These are phyloP conservation scores for Rhododendron griersonianum DNA, from an alignment of 148 eudicot genomes.

Conservation along the genomic window DNA sequence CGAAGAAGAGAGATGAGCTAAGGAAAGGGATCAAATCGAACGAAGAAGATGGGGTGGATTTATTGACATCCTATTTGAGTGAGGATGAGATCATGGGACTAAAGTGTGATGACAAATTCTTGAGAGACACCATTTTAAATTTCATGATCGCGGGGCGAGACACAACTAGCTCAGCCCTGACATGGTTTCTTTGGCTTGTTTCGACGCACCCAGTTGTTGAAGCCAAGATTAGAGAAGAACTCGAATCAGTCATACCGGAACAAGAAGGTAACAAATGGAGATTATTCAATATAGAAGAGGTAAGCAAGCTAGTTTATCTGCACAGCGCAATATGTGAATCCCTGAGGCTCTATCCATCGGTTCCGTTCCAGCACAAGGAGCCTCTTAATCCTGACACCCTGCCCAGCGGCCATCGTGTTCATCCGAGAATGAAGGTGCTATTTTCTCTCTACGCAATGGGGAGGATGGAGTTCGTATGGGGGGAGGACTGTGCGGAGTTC, in stretches of 20 bases:
- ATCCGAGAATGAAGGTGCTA: constrained; percentile 26
- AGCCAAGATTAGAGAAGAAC: background rate
- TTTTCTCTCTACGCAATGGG: constrained; percentile 17
- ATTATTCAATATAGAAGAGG: background rate
- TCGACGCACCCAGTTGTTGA: background rate
- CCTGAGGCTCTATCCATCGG: background rate
- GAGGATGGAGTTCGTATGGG: background rate
- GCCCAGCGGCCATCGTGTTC: constrained; percentile 36
- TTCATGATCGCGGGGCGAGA: background rate
- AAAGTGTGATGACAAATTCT: constrained; percentile 28
- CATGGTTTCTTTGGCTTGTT: constrained; percentile 1
- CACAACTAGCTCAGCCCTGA: background rate
- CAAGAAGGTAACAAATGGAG: background rate
- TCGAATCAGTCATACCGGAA: background rate
- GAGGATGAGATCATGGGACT: constrained; percentile 5
- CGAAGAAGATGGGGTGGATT: constrained; percentile 19
- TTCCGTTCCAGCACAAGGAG: background rate
- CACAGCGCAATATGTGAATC: background rate
- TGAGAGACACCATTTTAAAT: constrained; percentile 5
- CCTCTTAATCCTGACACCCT: background rate
- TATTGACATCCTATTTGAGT: constrained; percentile 33
- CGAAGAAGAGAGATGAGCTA: constrained; percentile 24
- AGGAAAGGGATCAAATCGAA: background rate
- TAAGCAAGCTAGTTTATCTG: background rate
- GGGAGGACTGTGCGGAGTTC: background rate